Percentiles rank a stretch among this genome's conserved stretches.
phyloP scores from a whole-genome alignment of 805 yeast species.

The Cyberlindnera suaveolens region DNA sequence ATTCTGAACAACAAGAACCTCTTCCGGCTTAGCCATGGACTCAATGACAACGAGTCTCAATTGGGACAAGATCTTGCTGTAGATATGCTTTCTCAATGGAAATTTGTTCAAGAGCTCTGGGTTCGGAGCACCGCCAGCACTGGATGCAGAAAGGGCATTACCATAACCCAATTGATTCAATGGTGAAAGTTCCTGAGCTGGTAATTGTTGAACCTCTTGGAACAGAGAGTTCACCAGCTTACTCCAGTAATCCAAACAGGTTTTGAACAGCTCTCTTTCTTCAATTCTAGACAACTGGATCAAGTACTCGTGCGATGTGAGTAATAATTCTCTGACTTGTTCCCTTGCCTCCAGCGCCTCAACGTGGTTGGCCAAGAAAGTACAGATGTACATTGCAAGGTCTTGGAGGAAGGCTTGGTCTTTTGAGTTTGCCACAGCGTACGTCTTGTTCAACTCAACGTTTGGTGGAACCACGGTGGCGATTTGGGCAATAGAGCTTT shows the following conservation, averaged over 20 bases:
- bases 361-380: slow-evolving; percentile 75
- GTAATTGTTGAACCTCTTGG: slow-evolving; percentile 78
- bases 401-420: slow-evolving; percentile 96
- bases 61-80: slow-evolving; percentile 70
- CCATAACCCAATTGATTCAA: slow-evolving; percentile 59
- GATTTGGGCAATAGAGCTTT: slow-evolving; percentile 66
- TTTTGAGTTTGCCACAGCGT: slow-evolving; percentile 65
- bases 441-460: slow-evolving; percentile 65
- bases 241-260: slow-evolving; percentile 93
- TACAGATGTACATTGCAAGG: slow-evolving; percentile 85
- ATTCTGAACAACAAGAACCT: slow-evolving; percentile 91
- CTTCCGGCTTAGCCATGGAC: slow-evolving; percentile 98
- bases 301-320: slow-evolving; percentile 73
- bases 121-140: slow-evolving; percentile 78
- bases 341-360: slow-evolving; percentile 53
- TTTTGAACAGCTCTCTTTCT: slow-evolving; percentile 93
- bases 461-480: slow-evolving; percentile 61
- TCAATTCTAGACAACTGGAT: slow-evolving; percentile 84
- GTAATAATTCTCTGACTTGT: slow-evolving; percentile 48
- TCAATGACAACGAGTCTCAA: slow-evolving; percentile 92
- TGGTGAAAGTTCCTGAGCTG: slow-evolving; percentile 66
- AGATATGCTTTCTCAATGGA: slow-evolving; percentile 82
- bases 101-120: slow-evolving; percentile 71
- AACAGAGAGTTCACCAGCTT: slow-evolving; percentile 76
- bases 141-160: slow-evolving; percentile 28